Base-by-base conservation (phyloP, 1,284 basidiomycete genomes). In the Neotropicomus parvogracilis region DNA sequence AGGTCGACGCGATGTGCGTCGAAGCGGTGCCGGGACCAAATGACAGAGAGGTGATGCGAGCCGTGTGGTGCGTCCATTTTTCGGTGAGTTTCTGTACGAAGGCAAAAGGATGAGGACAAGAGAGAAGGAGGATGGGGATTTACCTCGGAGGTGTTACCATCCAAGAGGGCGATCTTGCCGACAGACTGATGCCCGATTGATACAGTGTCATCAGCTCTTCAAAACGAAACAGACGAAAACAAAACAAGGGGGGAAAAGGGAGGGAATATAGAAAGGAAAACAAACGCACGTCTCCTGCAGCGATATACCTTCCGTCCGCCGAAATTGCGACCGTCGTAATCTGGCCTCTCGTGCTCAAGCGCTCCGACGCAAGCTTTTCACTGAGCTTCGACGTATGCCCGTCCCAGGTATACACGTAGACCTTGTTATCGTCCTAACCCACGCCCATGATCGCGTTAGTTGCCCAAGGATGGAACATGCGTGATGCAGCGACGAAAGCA, bases 21-120 rank as follows among this genome's bases (percentile, higher is more conserved):
- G 50, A 35, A 4, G 46, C 47, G 8, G 24, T 5, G 24, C 24
- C 24, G 24, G 24, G 24, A 8, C 24, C 24, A 46, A 65, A 98
- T 1, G 80, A 72, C 13, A 98, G 76, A 14, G 88, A 81, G 57
- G 87, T 80, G 50, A 98, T 80, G 17, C 91, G 83, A 1, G 81
- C 91, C 4, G 84, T 79, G 70, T 99, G 95, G 75, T 88, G 87
- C 4, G 90, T 83, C 95, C 95, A 98, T 46, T 83, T 82, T 14
- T 54, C 54, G 41, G 41, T 55, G 36, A 49, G 53, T 55, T 53
- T 54, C 55, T 54, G 33, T 37, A 46, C 2, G 36, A 29, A 1
- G 12, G 14, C 1, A n/a, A 2, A 14, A 27, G 20, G 35, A 17
- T 14, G 27, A 32, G 37, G 41, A 17, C n/a, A 20, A 21, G 14